Percentiles rank a stretch among this genome's conserved stretches.
phyloP scores from a whole-genome alignment of 2,329 filamentous ascomycete genomes.

The Penicillium sp. region DNA sequence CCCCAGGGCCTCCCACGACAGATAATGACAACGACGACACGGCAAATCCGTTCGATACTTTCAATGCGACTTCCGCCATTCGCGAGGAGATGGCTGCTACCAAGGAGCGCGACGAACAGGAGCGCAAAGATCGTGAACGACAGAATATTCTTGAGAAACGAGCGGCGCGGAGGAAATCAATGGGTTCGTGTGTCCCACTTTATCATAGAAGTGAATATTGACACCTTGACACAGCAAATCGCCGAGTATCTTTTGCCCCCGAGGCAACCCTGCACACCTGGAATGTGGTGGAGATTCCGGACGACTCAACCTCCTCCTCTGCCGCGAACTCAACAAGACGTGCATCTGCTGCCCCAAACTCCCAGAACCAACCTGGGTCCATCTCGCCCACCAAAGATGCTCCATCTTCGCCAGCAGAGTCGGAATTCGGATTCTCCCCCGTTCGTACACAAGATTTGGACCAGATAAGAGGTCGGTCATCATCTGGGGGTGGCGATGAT shows the following conservation, averaged over 20 bases:
- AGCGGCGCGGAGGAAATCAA: conserved; percentile 86
- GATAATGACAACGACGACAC: conserved; percentile 42
- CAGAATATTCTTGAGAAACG: conserved; percentile 65
- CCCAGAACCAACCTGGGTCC: conserved; percentile 28
- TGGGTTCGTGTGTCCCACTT: conserved; percentile 50
- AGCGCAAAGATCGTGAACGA: conserved; percentile 57
- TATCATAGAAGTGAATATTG: conserved; percentile 5
- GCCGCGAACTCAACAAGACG: conserved; percentile 71
- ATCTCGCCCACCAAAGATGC: conserved; percentile 53
- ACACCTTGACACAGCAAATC: conserved; percentile 57
- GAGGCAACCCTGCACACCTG: conserved; percentile 97
- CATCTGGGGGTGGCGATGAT: conserved; percentile 45
- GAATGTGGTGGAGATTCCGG: conserved; percentile 85
- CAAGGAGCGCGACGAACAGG: conserved; percentile 66
- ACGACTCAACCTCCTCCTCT: conserved; percentile 77
- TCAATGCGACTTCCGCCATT: conserved; percentile 39
- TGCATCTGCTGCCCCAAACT: conserved; percentile 58
- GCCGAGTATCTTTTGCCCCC: conserved; percentile 93
- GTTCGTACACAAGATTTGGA: conserved; percentile 64
- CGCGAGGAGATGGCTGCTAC: conserved; percentile 60
- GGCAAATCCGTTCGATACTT: conserved; percentile 48
- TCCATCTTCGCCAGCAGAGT: conserved; percentile 61
- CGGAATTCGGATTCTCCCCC: conserved; percentile 57
- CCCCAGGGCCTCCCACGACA: conserved; percentile 29
- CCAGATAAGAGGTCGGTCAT: conserved; percentile 49